Base-by-base conservation (phyloP, 106 monocot species). In the Cymbidium sinense region DNA sequence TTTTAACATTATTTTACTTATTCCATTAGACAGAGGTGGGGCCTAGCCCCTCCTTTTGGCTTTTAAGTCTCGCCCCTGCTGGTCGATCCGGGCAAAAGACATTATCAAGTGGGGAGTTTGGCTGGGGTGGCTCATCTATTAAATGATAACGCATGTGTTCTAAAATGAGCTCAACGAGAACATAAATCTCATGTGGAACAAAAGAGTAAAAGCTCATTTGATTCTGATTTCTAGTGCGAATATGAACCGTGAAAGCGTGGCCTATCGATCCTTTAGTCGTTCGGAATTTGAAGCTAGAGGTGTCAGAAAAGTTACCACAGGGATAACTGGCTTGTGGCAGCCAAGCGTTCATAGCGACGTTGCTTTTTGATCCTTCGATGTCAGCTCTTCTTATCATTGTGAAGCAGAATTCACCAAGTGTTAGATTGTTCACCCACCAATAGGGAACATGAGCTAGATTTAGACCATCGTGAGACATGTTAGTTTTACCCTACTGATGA, bases 261-360 rank as follows among this genome's bases (percentile, higher is more conserved):
- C 90, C 85, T 89, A 89, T 91, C 89, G 89, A 94, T 94, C 89
- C 94, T 94, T 94, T 94, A 94, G 91, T 85, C 82, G 82, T 91
- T 94, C 91, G 75, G 91, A 83, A 84, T 94, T 94, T 89, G 94
- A 94, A 91, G 90, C 88, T 94, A 94, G 89, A 94, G 94, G 91
- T 94, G 91, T 89, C 89, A 91, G 89, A 91, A 94, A 94, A 91
- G 94, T 94, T 94, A 94, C 91, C 94, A 91, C 87, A 89, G 83
- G 85, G 88, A 94, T 94, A 94, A 91, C 91, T 89, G 89, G 91
- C 89, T 91, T 94, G 87, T 91, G 94, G 94, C 91, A 90, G 93
- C 93, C 90, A 94, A 94, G 90, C 88, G 88, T 90, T 47, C 47
- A 44, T 44, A 44, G 44, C 13, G 47, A 47, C 47, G 12, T 47